Percentiles rank a stretch among this genome's conserved stretches.
These are phyloP conservation scores for Zoysia pacifica DNA, from an alignment of 176 grass and related monocot species.

Conservation along the genomic window DNA sequence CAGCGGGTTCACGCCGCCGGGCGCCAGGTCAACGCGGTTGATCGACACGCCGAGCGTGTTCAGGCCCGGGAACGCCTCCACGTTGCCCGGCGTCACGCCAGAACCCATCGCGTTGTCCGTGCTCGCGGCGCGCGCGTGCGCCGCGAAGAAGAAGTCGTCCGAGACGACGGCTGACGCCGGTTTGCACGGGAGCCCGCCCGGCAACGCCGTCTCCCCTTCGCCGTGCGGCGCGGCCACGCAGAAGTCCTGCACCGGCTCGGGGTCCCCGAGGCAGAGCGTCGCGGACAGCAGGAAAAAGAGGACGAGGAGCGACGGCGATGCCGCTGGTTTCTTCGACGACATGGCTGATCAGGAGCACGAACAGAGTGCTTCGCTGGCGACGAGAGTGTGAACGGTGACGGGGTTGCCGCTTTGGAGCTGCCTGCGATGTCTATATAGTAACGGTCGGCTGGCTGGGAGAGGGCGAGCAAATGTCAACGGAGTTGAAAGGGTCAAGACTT, in stretches of 20 bases:
- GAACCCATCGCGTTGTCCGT: constrained; percentile 42
- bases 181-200: constrained; percentile 58
- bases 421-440: constrained; percentile 2
- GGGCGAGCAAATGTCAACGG: constrained; percentile 11
- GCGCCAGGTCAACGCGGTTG: constrained; percentile 78
- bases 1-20: constrained; percentile 76
- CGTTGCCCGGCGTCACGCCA: constrained; percentile 48
- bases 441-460: background rate
- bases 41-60: constrained; percentile 88
- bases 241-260: constrained; percentile 75
- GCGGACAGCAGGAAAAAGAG: background rate
- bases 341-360: background rate
- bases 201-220: background rate
- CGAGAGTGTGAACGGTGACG: background rate
- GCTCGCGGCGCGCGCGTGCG: constrained; percentile 29
- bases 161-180: constrained; percentile 50
- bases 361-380: background rate
- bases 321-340: background rate
- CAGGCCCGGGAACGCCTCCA: constrained; percentile 71
- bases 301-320: background rate
- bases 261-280: constrained; percentile 46
- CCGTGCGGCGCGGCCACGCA: constrained; percentile 51
- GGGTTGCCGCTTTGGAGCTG: background rate
- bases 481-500: constrained; percentile 34
- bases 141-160: constrained; percentile 85